These are phyloP conservation scores for Canavalia gladiata DNA, from an alignment of 306 rosid species.

Conservation along the genomic window DNA sequence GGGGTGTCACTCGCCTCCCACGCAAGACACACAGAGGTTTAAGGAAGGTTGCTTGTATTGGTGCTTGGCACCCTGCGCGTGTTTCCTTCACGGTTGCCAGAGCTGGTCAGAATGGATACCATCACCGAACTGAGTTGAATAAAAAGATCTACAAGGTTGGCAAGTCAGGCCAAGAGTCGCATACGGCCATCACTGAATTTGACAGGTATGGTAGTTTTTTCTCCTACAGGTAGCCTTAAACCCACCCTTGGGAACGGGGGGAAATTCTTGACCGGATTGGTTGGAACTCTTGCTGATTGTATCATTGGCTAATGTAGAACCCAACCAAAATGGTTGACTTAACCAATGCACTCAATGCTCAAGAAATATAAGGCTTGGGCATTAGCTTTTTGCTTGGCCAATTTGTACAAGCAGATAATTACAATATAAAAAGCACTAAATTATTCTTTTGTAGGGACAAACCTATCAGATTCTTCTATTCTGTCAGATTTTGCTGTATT, in stretches of 20 bases:
- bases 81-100: constrained; percentile 91
- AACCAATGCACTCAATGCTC: background rate
- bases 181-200: constrained; percentile 63
- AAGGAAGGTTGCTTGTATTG: constrained; percentile 94
- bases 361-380: background rate
- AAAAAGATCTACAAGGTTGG: constrained; percentile 80
- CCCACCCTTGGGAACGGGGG: too few relatives aligned
- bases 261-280: too few relatives aligned
- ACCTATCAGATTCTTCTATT: background rate
- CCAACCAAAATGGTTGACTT: background rate
- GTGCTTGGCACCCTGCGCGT: constrained; percentile 97
- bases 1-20: constrained; percentile 95
- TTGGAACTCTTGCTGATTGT: too few relatives aligned
- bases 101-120: constrained; percentile 95
- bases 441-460: background rate
- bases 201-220: constrained; percentile 53
- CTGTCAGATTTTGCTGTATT: background rate
- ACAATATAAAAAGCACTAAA: too few relatives aligned
- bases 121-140: constrained; percentile 89
- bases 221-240: too few relatives aligned
- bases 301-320: background rate
- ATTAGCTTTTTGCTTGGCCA: background rate
- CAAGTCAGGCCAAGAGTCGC: constrained; percentile 70
- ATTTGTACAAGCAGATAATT: too few relatives aligned
- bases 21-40: constrained; percentile 93